These are phyloP conservation scores for Populus hybrid DNA, from an alignment of 441 rosid genomes.

Conservation along the genomic window DNA sequence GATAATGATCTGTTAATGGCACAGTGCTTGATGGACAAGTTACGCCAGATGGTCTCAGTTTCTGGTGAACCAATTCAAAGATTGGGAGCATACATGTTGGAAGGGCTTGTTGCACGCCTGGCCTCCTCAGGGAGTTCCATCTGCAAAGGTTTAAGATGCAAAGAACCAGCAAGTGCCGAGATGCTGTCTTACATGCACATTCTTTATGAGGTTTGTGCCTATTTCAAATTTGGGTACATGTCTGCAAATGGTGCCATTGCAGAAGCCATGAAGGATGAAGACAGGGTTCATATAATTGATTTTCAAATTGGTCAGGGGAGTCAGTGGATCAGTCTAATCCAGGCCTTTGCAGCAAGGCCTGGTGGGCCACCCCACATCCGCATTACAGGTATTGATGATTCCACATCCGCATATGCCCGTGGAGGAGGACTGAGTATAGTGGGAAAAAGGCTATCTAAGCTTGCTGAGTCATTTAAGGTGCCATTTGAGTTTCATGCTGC, in stretches of 20 bases:
- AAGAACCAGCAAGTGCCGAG: conserved; percentile 65
- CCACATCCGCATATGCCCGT: conserved; percentile 71
- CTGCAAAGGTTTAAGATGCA: conserved; percentile 52
- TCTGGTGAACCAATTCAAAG: conserved; percentile 85
- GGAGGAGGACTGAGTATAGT: conserved; percentile 71
- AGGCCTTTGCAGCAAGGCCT: conserved; percentile 92
- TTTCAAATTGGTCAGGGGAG: conserved; percentile 83
- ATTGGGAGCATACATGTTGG: conserved; percentile 79
- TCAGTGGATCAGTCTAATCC: conserved; percentile 84
- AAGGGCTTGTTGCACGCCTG: conserved; percentile 78
- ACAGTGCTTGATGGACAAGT: conserved; percentile 60
- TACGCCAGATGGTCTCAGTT: conserved; percentile 70
- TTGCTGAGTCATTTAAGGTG: conserved; percentile 58
- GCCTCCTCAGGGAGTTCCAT: conserved; percentile 79
- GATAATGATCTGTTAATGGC: conserved; percentile 67
- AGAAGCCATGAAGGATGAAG: conserved; percentile 86
- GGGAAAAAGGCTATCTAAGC: conserved; percentile 59
- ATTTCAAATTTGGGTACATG: conserved; percentile 87
- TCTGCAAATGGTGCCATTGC: conserved; percentile 93
- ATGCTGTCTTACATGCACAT: conserved; percentile 80
- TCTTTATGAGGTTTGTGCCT: conserved; percentile 83
- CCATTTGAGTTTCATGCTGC: conserved; percentile 74
- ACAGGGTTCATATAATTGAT: conserved; percentile 73
- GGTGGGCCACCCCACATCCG: conserved; percentile 87
- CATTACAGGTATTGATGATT: conserved; percentile 73